Evolutionary conservation across 345 rosid genomes (phyloP).

Genomic region (Camelina hispida): DNA sequence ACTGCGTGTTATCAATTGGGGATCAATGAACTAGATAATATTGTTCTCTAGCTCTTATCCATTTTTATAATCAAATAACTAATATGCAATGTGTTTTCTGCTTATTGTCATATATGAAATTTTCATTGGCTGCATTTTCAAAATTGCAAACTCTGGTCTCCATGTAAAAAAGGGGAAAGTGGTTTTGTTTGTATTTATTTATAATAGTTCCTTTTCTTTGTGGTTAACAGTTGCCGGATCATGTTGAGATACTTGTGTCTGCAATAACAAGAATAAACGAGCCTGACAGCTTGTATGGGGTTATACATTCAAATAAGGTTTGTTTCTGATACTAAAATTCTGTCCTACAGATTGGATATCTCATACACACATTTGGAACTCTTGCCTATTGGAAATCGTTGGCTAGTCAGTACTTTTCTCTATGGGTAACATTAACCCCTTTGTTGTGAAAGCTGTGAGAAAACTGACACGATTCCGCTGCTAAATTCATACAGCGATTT

Average conservation of each 20-base stretch:
- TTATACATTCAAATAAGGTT: constrained; percentile 89
- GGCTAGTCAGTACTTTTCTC: constrained; percentile 18
- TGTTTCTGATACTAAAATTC: constrained; percentile 32
- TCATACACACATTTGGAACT: constrained; percentile 30
- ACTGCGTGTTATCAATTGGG: constrained; percentile 24
- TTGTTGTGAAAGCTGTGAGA: constrained; percentile 19
- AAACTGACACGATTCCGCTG: constrained; percentile 12
- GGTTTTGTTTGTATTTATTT: background rate
- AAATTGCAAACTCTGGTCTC: background rate
- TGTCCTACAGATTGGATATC: constrained; percentile 10
- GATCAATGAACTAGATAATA: constrained; percentile 17
- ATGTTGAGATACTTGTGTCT: constrained; percentile 80
- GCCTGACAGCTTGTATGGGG: constrained; percentile 97
- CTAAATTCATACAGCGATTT: background rate
- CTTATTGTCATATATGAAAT: constrained; percentile 20
- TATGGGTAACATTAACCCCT: constrained; percentile 11
- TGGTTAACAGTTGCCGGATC: constrained; percentile 68
- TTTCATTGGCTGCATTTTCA: constrained; percentile 24
- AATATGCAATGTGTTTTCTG: constrained; percentile 14
- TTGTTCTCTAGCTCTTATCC: constrained; percentile 20
- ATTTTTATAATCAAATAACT: constrained; percentile 27
- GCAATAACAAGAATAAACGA: constrained; percentile 91
- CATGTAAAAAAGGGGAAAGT: constrained; percentile 8
- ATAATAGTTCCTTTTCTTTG: constrained; percentile 27
- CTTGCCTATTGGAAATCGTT: constrained; percentile 14